phyloP scores from a whole-genome alignment of 2,329 filamentous ascomycete genomes.

The Akanthomyces uredinophilus region DNA sequence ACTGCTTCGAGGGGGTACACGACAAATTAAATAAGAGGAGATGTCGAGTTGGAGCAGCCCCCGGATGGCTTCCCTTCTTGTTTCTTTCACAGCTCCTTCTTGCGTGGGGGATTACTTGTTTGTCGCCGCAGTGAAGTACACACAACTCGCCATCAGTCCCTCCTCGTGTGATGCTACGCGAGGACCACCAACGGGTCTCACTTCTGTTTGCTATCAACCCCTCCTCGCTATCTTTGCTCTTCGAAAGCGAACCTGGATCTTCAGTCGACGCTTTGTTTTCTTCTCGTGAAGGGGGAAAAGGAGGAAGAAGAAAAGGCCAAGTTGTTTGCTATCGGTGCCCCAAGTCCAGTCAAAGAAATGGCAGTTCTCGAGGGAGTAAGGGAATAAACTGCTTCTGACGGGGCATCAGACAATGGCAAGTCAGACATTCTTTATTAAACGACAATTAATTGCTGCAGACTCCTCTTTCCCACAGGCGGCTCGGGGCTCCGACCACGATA shows the following conservation, averaged over 20 bases:
- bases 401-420: no score
- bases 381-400: no score
- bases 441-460: neutral
- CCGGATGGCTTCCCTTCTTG: neutral
- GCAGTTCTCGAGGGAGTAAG: no score
- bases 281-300: neutral
- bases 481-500: neutral
- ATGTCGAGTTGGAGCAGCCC: neutral
- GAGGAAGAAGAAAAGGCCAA: no score
- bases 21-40: neutral
- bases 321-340: no score
- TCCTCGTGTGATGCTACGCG: conserved; percentile 6
- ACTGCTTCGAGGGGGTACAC: neutral
- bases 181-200: conserved; percentile 1
- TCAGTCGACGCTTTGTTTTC: neutral
- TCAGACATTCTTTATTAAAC: no score
- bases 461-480: neutral
- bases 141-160: neutral
- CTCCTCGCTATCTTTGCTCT: neutral
- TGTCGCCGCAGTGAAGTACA: conserved; percentile 4
- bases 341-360: no score
- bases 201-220: conserved; percentile 6
- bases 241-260: neutral
- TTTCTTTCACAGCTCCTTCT: neutral
- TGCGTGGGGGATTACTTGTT: neutral